Evolutionary conservation across 1,284 basidiomycete species (phyloP), one percentile per base, ranked within the genome.

Genomic region (Melampsora americana): DNA sequence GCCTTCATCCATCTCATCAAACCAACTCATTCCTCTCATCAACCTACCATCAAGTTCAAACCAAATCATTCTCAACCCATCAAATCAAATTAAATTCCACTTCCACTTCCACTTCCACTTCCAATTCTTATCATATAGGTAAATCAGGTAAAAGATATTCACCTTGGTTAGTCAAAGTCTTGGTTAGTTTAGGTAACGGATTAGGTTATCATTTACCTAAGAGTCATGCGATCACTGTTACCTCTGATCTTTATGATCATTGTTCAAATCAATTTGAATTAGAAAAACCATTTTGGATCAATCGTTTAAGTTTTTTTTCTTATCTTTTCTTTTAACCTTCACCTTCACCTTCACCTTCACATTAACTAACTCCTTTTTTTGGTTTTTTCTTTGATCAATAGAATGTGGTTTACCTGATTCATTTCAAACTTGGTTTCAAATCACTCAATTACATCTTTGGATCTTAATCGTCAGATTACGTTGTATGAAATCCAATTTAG

Each of bases 341-440:
- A n/a, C 35, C n/a, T 56, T 30, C 6, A 42, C 42, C 5, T 66
- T 6, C 2, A 81, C 4, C 2, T 5, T 5, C 4, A 18, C 4
- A 53, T 16, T 48, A 23, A 56, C 16, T 30, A 5, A 39, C 42
- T 9, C 60, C 26, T 61, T 12, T 5, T 11, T 66, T 26, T 23
- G 26, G 48, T n/a, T 28, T 61, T 28, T 26, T 32, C 59, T 35
- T 53, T 16, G n/a, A n/a, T 46, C 6, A 64, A 53, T 20, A 94
- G 95, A 90, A 79, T 97, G 93, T 81, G 86, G 87, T 67, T 86
- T 99, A 16, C 95, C 95, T 2, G 90, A 90, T 7, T 97, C 95
- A 0, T 97, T 97, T 83, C 95, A 98, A 82, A 92, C 94, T 5
- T 99, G 95, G 92, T 98, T 98, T 85, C 93, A 93, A 35, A 86